These are phyloP conservation scores for Fraxinus paxiana DNA, from an alignment of 305 asterid species.

Conservation along the genomic window DNA sequence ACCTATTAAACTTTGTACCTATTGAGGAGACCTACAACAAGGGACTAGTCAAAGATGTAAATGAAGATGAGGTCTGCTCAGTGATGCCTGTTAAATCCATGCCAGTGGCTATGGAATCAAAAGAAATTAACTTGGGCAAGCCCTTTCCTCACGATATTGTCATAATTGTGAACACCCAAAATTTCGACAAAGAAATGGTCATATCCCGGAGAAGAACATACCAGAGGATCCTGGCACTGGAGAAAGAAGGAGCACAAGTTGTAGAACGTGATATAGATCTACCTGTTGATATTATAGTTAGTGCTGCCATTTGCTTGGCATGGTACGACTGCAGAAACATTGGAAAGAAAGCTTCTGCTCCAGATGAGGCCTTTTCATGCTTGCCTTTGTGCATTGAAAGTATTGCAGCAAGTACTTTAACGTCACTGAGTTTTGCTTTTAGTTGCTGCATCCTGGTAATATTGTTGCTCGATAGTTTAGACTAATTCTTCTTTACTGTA, in stretches of 20 bases:
- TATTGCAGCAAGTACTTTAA: constrained; percentile 75
- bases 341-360: constrained; percentile 76
- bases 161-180: constrained; percentile 78
- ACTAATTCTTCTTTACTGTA: constrained; percentile 12
- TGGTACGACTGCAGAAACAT: constrained; percentile 88
- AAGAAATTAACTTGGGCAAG: constrained; percentile 41
- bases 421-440: constrained; percentile 92
- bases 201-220: constrained; percentile 91
- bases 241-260: constrained; percentile 80
- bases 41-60: constrained; percentile 36
- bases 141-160: constrained; percentile 42
- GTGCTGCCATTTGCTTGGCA: constrained; percentile 71
- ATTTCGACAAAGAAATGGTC: constrained; percentile 77
- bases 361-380: constrained; percentile 73
- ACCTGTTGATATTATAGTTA: constrained; percentile 74
- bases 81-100: constrained; percentile 39
- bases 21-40: constrained; percentile 40
- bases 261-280: constrained; percentile 80
- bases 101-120: constrained; percentile 41
- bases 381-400: constrained; percentile 86
- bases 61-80: constrained; percentile 40
- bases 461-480: constrained; percentile 25
- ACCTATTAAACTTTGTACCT: constrained; percentile 51
- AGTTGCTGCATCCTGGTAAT: constrained; percentile 93
- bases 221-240: constrained; percentile 78